Base-by-base conservation (phyloP, 2,329 filamentous ascomycete genomes). In the Diplocarpon mali region DNA sequence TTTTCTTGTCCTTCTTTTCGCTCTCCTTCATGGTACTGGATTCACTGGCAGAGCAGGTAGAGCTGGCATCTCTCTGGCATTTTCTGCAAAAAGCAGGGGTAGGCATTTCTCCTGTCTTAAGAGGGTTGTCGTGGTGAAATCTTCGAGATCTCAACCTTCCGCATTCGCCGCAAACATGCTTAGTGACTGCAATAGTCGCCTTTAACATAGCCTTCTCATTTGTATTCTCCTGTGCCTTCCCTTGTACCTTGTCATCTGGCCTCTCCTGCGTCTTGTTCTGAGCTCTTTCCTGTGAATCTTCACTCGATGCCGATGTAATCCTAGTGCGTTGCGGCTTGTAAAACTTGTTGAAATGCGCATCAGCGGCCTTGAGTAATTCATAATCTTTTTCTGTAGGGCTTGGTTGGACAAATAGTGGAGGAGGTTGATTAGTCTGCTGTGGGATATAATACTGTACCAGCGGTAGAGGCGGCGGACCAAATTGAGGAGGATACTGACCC, bases 121-220 rank as follows among this genome's bases (percentile, higher is more conserved):
- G 48, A 5, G 63, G 57, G 40, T 66, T 56, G 6, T 60, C 52
- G 34, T 57, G 40, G 34, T 70, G 67, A 36, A 66, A 70, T 10
- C 54, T 57, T 20, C 57, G 56, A 5, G 68, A 70, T 35, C 68
- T 62, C 5, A 64, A 55, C 16, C 59, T 61, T 16, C 65, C 64
- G 45, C 68, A 71, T 20, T 62, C 55, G 34, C 61, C 66, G 54
- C 71, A 74, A 15, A 71, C 64, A 47, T 63, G 62, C 42, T 69
- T 68, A 9, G 49, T 52, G 8, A 57, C 46, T 24, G 47, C 50
- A 29, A 53, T 49, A 3, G 60, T 57, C 54, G 58, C 60, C 60
- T 63, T 60, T 27, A 54, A 47, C 9, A 24, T 37, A 8, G 14
- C 5, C 20, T 27, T 29, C 35, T 44, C 29, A 16, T 15, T 30